Conservation (phyloP, 495 filamentous ascomycete species). For the Penicillium ucsense region DNA sequence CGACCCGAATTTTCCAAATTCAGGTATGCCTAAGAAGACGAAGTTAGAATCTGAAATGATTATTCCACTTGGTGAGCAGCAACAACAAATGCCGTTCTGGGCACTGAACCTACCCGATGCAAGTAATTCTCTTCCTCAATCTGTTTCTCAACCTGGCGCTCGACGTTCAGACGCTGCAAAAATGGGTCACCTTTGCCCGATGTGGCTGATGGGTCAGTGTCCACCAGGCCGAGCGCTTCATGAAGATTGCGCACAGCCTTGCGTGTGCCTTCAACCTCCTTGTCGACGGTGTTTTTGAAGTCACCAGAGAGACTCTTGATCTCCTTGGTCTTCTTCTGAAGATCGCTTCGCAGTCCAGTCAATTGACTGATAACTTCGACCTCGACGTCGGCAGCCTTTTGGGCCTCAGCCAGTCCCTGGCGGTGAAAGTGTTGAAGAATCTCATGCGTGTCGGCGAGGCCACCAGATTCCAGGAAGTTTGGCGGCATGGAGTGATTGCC, state of each 20-base stretch:
- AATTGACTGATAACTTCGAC: slow-evolving; percentile 81
- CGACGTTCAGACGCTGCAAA: slow-evolving; percentile 71
- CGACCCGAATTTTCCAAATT: slow-evolving; percentile 92
- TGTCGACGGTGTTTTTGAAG: slow-evolving; percentile 74
- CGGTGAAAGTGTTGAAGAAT: slow-evolving; percentile 77
- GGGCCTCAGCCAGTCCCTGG: slow-evolving; percentile 68
- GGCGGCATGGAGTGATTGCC: slow-evolving; percentile 68
- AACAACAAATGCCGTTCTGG: slow-evolving; percentile 1
- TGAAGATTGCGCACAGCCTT: slow-evolving; percentile 68
- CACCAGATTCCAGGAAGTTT: slow-evolving; percentile 64
- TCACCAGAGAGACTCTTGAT: slow-evolving; percentile 86
- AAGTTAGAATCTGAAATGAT: slow-evolving; percentile 9
- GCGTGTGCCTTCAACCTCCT: slow-evolving; percentile 44
- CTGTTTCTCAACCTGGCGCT: slow-evolving; percentile 81
- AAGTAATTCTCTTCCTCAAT: slow-evolving; percentile 97
- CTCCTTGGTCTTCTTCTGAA: slow-evolving; percentile 94
- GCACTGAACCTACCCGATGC: slow-evolving; percentile 58
- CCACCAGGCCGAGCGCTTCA: slow-evolving; percentile 66
- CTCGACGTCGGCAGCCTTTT: slow-evolving; percentile 83
- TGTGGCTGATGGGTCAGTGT: slow-evolving; percentile 63
- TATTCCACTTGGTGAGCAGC: not conserved
- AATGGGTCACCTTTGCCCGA: slow-evolving; percentile 88
- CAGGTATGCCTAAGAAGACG: slow-evolving; percentile 63
- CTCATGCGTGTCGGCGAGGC: slow-evolving; percentile 75
- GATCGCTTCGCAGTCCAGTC: slow-evolving; percentile 74